These are phyloP conservation scores for Oryza officinalis DNA, from an alignment of 176 grass and related monocot species.

Conservation along the genomic window DNA sequence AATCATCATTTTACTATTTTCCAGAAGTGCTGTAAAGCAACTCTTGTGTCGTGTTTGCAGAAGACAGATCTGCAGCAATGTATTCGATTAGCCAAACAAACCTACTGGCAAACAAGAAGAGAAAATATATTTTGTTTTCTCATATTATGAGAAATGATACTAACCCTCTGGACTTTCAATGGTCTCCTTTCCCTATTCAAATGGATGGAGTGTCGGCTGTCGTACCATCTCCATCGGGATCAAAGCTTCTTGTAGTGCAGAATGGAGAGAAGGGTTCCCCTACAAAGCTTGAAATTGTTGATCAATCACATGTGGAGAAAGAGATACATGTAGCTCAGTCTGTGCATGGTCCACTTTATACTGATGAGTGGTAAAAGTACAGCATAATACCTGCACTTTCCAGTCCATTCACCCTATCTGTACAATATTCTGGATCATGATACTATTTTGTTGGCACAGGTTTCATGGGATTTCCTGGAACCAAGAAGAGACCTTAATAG, in stretches of 20 bases:
- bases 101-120: constrained; percentile 55
- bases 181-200: constrained; percentile 73
- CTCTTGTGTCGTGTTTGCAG: constrained; percentile 38
- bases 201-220: constrained; percentile 46
- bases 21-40: background rate
- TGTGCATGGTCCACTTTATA: constrained; percentile 61
- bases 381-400: constrained; percentile 6
- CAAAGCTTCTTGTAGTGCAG: constrained; percentile 60
- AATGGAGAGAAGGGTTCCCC: constrained; percentile 55
- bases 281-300: constrained; percentile 61
- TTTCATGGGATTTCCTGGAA: constrained; percentile 85
- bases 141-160: constrained; percentile 44
- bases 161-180: constrained; percentile 42
- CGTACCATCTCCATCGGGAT: constrained; percentile 54
- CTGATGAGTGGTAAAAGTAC: constrained; percentile 56
- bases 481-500: constrained; percentile 63
- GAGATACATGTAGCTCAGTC: constrained; percentile 44
- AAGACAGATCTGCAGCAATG: constrained; percentile 53
- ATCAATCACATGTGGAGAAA: constrained; percentile 50
- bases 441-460: constrained; percentile 38
- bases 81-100: constrained; percentile 52
- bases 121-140: constrained; percentile 48
- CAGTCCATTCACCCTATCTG: background rate
- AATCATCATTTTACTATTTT: constrained; percentile 6
- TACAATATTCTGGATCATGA: background rate